phyloP scores from a whole-genome alignment of 225 moss, liverwort and hornwort species.

The Marchantia polymorpha region DNA sequence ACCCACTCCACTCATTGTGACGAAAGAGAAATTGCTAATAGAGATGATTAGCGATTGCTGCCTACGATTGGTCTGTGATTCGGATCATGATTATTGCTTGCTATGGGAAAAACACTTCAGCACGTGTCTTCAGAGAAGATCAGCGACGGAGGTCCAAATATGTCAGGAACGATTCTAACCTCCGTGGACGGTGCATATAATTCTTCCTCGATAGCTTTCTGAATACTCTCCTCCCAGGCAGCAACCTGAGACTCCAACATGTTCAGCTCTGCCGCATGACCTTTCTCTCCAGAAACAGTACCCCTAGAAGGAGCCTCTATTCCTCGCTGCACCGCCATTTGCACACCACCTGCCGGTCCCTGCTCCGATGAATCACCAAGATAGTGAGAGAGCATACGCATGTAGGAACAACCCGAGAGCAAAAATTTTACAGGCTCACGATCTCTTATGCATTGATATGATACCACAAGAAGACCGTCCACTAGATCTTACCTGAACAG shows the following conservation, averaged over 20 bases:
- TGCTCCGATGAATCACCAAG: slow-evolving; percentile 30
- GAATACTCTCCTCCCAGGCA: slow-evolving; percentile 63
- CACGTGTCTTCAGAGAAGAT: background rate
- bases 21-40: too few relatives aligned
- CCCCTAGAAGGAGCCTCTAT: slow-evolving; percentile 30
- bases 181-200: slow-evolving; percentile 62
- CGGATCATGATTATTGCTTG: too few relatives aligned
- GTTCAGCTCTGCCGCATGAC: slow-evolving; percentile 43
- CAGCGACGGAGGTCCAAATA: background rate
- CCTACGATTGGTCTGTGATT: too few relatives aligned
- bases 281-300: slow-evolving; percentile 39
- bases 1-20: too few relatives aligned
- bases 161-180: slow-evolving; percentile 31
- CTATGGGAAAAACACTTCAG: too few relatives aligned
- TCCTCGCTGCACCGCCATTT: slow-evolving; percentile 29
- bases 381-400: background rate
- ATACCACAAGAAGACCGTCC: background rate
- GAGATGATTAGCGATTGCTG: too few relatives aligned
- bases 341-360: slow-evolving; percentile 60
- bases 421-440: too few relatives aligned
- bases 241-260: slow-evolving; percentile 53
- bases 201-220: slow-evolving; percentile 62
- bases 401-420: too few relatives aligned
- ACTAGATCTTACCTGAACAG: slow-evolving; percentile 49
- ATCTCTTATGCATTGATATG: too few relatives aligned